Conservation (phyloP, 345 rosid species). For the Brassica cretica region DNA sequence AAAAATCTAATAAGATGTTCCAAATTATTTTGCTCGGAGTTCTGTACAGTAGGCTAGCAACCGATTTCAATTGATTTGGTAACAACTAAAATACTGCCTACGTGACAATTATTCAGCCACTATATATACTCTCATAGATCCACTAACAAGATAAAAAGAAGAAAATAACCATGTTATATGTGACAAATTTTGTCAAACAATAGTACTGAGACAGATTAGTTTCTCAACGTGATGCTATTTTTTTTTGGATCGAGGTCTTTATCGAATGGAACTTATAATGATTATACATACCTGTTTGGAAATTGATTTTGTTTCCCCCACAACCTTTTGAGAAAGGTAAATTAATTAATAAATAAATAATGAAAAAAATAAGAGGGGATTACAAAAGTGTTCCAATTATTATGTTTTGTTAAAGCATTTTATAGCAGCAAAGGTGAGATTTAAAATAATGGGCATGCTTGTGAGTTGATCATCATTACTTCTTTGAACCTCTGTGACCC, state of each 20-base stretch:
- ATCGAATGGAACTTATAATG: conserved; percentile 45
- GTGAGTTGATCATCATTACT: conserved; percentile 79
- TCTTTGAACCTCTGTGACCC: conserved; percentile 53
- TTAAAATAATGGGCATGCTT: conserved; percentile 67
- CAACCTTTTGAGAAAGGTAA: conserved; percentile 38
- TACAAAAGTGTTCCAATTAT: conserved; percentile 57
- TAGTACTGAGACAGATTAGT: neutral
- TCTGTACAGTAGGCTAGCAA: neutral
- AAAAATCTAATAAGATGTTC: neutral
- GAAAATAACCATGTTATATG: neutral
- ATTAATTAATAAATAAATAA: neutral
- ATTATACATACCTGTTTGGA: conserved; percentile 59
- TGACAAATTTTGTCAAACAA: neutral
- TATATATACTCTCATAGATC: neutral
- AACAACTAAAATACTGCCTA: neutral
- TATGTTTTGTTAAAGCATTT: conserved; percentile 56
- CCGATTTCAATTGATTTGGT: neutral
- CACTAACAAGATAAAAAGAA: neutral
- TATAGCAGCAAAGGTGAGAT: conserved; percentile 61
- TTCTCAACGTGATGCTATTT: conserved; percentile 33
- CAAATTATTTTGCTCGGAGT: neutral
- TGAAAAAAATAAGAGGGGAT: conserved; percentile 42
- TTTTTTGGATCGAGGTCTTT: conserved; percentile 37
- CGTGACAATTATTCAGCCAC: conserved; percentile 11
- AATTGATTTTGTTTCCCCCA: conserved; percentile 79